Evolutionary conservation across 2,329 filamentous ascomycete species (phyloP).

Genomic region (Alternaria triticina): DNA sequence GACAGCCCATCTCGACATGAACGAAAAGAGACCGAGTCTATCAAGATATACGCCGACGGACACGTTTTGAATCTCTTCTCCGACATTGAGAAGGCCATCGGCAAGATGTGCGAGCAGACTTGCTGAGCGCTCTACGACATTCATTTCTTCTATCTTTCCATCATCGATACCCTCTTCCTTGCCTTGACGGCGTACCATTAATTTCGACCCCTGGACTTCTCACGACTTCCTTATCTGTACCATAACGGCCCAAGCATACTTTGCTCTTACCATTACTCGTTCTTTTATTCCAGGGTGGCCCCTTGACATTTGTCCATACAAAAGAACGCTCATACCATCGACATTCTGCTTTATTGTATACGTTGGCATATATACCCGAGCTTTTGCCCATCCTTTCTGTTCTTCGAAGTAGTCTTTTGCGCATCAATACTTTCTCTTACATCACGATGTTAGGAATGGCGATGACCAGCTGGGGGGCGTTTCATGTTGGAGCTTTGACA

Average conservation of each 20-base stretch:
- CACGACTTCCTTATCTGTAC: slow-evolving; percentile 27
- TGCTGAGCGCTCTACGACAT: slow-evolving; percentile 33
- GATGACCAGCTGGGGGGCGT: slow-evolving; percentile 27
- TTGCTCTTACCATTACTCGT: slow-evolving; percentile 20
- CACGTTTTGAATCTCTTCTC: slow-evolving; percentile 51
- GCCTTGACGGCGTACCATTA: slow-evolving; percentile 29
- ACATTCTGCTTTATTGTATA: slow-evolving; percentile 9
- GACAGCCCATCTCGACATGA: slow-evolving; percentile 44
- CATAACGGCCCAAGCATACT: slow-evolving; percentile 37
- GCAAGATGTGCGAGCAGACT: slow-evolving; percentile 51
- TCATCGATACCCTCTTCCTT: slow-evolving; percentile 14
- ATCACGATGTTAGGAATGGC: slow-evolving; percentile 14
- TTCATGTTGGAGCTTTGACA: slow-evolving; percentile 31
- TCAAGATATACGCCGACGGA: slow-evolving; percentile 53
- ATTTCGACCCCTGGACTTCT: slow-evolving; percentile 16
- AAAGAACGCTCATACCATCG: slow-evolving; percentile 6
- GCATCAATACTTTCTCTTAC: slow-evolving; percentile 20
- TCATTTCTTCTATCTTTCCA: slow-evolving; percentile 6
- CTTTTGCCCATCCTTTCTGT: slow-evolving; percentile 1
- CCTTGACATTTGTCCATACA: slow-evolving; percentile 15
- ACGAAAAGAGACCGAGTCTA: slow-evolving; percentile 50
- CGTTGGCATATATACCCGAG: slow-evolving; percentile 12
- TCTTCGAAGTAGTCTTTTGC: slow-evolving; percentile 13
- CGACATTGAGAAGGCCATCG: slow-evolving; percentile 52
- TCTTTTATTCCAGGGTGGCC: slow-evolving; percentile 12